These are phyloP conservation scores for Basidioascus undulatus DNA, from an alignment of 768 basidiomycete species.

Conservation along the genomic window DNA sequence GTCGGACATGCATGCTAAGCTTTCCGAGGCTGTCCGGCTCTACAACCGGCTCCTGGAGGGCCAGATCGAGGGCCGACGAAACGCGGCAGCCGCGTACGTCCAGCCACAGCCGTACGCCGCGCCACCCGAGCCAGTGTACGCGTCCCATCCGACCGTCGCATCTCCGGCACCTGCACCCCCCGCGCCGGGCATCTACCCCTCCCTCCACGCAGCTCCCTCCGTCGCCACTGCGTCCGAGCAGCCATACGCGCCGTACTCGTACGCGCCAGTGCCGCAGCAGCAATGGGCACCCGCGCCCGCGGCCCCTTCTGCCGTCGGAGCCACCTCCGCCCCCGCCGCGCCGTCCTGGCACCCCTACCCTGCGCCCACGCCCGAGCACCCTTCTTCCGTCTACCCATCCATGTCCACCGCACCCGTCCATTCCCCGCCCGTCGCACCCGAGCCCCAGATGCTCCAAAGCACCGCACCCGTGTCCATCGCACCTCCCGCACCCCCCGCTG, in stretches of 20 bases:
- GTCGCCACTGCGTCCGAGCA: constrained; percentile 6
- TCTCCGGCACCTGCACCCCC: background rate
- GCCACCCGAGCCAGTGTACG: background rate
- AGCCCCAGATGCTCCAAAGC: constrained; percentile 2
- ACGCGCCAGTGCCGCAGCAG: constrained; percentile 6
- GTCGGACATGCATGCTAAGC: constrained; percentile 78
- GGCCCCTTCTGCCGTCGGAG: constrained; percentile 2
- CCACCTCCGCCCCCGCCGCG: constrained; percentile 6
- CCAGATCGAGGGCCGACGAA: constrained; percentile 25
- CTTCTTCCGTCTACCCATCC: too few species aligned
- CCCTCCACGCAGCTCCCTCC: background rate
- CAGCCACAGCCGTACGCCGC: background rate
- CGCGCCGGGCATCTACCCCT: background rate
- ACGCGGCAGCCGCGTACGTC: background rate
- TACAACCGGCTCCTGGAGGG: constrained; percentile 74
- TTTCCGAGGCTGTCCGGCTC: constrained; percentile 72
- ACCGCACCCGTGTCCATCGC: constrained; percentile 13
- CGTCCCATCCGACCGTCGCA: background rate
- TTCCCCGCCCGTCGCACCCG: constrained; percentile 5
- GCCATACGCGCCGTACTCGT: constrained; percentile 1
- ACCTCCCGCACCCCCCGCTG: constrained; percentile 7
- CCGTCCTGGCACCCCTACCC: too few species aligned
- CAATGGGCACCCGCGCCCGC: constrained; percentile 3
- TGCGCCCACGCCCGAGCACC: too few species aligned
- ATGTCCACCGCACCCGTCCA: constrained; percentile 1